These are phyloP conservation scores for Lepidium didymum DNA, from an alignment of 345 rosid genomes.

Conservation along the genomic window DNA sequence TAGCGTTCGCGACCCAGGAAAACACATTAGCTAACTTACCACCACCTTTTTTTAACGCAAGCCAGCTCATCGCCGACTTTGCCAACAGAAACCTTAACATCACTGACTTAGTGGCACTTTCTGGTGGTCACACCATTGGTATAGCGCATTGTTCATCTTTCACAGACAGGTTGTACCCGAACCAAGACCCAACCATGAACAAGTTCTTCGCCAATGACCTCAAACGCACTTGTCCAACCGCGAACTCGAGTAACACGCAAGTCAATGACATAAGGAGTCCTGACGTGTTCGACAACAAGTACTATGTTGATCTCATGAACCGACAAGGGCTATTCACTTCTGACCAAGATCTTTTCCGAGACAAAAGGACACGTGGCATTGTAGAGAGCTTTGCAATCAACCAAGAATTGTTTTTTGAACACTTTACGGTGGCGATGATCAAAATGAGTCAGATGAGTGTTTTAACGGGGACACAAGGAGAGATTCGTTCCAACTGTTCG, in stretches of 20 bases:
- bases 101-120: constrained; percentile 74
- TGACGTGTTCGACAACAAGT: constrained; percentile 71
- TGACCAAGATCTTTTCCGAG: constrained; percentile 72
- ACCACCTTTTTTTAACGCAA: constrained; percentile 34
- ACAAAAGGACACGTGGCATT: constrained; percentile 47
- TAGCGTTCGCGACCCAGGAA: constrained; percentile 38
- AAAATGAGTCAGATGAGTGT: constrained; percentile 73
- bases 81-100: constrained; percentile 43
- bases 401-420: constrained; percentile 53
- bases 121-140: constrained; percentile 92
- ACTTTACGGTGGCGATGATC: constrained; percentile 47
- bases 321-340: constrained; percentile 80
- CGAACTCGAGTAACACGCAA: constrained; percentile 35
- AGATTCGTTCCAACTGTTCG: constrained; percentile 70
- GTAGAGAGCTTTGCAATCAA: constrained; percentile 58
- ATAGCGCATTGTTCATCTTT: constrained; percentile 58
- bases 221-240: constrained; percentile 46
- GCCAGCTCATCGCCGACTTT: constrained; percentile 35
- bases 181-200: constrained; percentile 71
- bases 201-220: constrained; percentile 52
- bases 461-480: constrained; percentile 58
- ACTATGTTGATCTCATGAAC: constrained; percentile 68
- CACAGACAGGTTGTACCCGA: constrained; percentile 59
- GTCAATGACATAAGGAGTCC: constrained; percentile 60
- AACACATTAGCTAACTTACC: constrained; percentile 56